Conservation (phyloP, 1,284 basidiomycete genomes). For the Heterobasidion irregulare region DNA sequence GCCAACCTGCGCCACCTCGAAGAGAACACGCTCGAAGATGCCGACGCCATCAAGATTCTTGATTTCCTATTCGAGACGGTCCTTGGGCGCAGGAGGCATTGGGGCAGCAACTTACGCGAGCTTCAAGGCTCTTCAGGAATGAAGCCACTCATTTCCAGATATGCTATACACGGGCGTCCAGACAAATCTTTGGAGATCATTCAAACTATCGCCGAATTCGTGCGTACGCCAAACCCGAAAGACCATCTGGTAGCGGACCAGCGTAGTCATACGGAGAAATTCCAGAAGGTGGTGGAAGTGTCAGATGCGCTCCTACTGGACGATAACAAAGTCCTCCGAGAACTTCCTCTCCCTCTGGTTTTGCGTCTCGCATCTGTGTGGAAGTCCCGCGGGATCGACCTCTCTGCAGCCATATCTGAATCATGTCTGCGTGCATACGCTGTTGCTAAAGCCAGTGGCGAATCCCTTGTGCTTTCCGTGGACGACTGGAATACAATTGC, state of each 20-base stretch:
- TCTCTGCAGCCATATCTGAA: not conserved
- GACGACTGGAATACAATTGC: constrained; percentile 23
- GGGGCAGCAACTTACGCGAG: not conserved
- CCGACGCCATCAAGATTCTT: constrained; percentile 15
- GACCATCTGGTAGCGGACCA: no score
- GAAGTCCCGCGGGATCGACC: constrained; percentile 6
- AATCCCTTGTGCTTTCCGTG: constrained; percentile 11
- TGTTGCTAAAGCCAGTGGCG: constrained; percentile 15
- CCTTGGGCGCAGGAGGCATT: constrained; percentile 1
- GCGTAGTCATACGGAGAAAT: no score
- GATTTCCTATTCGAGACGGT: constrained; percentile 20
- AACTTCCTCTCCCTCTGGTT: constrained; percentile 3
- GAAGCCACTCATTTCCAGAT: constrained; percentile 8
- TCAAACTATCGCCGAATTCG: constrained; percentile 1
- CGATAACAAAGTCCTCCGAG: not conserved
- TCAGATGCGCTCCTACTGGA: no score
- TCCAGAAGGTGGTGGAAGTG: no score
- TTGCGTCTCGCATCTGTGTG: constrained; percentile 7
- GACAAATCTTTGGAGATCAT: constrained; percentile 10
- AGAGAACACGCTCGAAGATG: constrained; percentile 9
- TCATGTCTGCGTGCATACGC: constrained; percentile 21
- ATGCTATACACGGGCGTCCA: constrained; percentile 3
- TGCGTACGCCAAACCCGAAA: no score
- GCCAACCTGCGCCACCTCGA: constrained; percentile 28
- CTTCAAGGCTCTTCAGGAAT: constrained; percentile 5